Percentiles rank a stretch among this genome's conserved stretches.
Conservation (phyloP, 192 early-diverging fungal species). For the Backusella circina region DNA sequence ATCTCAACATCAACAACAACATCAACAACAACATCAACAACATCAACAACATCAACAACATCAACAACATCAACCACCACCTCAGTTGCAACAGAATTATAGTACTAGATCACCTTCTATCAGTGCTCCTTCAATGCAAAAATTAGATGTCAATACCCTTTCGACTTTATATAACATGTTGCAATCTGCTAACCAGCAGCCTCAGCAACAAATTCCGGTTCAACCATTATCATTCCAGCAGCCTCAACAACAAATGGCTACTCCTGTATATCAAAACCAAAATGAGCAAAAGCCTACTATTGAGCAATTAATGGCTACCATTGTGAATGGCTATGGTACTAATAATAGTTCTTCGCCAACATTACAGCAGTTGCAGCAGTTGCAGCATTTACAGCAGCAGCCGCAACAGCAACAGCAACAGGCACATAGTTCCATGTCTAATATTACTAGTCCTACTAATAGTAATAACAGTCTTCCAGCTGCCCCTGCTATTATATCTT, state of each 20-base stretch:
- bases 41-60: background rate
- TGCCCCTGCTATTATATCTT: background rate
- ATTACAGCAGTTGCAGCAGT: background rate
- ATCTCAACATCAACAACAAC: background rate
- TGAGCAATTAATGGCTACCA: background rate
- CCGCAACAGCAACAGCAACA: background rate
- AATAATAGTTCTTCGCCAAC: background rate
- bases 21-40: background rate
- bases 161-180: constrained; percentile 8
- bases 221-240: background rate
- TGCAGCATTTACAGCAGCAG: background rate
- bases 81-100: background rate
- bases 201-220: background rate
- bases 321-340: constrained; percentile 6
- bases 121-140: background rate
- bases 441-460: background rate
- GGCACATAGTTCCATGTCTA: background rate
- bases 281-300: background rate
- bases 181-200: background rate
- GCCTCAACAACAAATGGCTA: background rate
- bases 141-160: constrained; percentile 18
- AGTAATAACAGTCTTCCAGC: background rate
- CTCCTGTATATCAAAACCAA: background rate
- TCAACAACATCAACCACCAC: background rate
- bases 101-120: background rate